Evolutionary conservation across 768 basidiomycete species (phyloP).

Genomic region (Lentinula lateritia): DNA sequence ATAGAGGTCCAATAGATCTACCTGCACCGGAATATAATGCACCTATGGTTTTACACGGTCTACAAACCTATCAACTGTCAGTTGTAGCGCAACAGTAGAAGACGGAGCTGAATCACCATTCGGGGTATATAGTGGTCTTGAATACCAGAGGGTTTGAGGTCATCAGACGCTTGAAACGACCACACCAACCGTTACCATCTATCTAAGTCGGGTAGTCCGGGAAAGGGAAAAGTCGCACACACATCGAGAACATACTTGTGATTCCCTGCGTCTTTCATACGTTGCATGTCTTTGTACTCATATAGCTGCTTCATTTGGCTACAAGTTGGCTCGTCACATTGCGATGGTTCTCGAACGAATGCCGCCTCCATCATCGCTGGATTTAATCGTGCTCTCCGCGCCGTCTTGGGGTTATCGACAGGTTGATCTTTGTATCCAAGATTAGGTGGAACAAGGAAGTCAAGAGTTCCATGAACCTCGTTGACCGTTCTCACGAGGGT

Average conservation of each 20-base stretch:
- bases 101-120: constrained; percentile 37
- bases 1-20: constrained; percentile 59
- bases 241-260: constrained; percentile 62
- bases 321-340: constrained; percentile 39
- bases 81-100: background rate
- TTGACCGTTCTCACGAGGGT: constrained; percentile 35
- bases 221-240: constrained; percentile 16
- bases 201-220: constrained; percentile 23
- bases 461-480: constrained; percentile 20
- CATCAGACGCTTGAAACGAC: constrained; percentile 57
- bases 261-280: constrained; percentile 32
- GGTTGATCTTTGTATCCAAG: constrained; percentile 9
- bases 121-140: constrained; percentile 61
- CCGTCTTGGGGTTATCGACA: constrained; percentile 27
- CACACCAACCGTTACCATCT: constrained; percentile 59
- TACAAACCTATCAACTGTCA: constrained; percentile 32
- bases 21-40: constrained; percentile 66
- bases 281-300: constrained; percentile 38
- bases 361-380: constrained; percentile 52
- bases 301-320: constrained; percentile 35
- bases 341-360: constrained; percentile 35
- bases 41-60: constrained; percentile 60
- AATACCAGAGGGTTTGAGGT: constrained; percentile 54
- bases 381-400: constrained; percentile 27
- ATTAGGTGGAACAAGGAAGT: constrained; percentile 25